Evolutionary conservation across 768 basidiomycete species (phyloP).

Genomic region (Jaapia argillacea): DNA sequence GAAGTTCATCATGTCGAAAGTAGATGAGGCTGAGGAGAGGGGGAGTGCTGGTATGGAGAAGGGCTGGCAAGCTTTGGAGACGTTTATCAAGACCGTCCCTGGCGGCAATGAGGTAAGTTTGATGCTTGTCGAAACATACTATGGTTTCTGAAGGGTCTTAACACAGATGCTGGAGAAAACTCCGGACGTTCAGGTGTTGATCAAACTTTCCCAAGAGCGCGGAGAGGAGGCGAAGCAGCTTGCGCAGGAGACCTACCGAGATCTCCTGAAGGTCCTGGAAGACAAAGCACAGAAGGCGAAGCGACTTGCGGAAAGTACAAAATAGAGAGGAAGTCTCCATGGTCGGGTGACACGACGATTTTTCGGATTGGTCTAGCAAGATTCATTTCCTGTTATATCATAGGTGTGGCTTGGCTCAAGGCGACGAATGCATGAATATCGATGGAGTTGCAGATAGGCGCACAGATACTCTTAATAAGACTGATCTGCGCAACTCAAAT

Average conservation of each 20-base stretch:
- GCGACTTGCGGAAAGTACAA: conserved; percentile 13
- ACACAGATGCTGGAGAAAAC: conserved; percentile 15
- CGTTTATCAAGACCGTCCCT: conserved; percentile 16
- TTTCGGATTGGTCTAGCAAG: neutral
- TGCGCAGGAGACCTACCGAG: conserved; percentile 20
- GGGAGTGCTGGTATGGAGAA: conserved; percentile 4
- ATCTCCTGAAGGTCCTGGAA: conserved; percentile 17
- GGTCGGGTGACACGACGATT: conserved; percentile 8
- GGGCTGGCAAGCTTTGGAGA: conserved; percentile 17
- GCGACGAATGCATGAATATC: too few relatives aligned
- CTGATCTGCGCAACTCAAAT: too few relatives aligned
- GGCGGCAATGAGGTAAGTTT: conserved; percentile 16
- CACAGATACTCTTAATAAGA: too few relatives aligned
- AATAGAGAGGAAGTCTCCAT: conserved; percentile 15
- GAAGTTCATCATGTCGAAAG: conserved; percentile 17
- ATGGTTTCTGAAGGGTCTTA: too few relatives aligned
- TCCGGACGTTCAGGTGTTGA: conserved; percentile 15
- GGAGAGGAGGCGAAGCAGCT: conserved; percentile 20
- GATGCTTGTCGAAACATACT: neutral
- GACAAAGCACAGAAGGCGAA: conserved; percentile 20
- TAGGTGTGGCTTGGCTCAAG: too few relatives aligned
- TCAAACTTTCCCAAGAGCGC: conserved; percentile 14
- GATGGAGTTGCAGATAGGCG: too few relatives aligned
- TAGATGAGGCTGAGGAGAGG: conserved; percentile 13
- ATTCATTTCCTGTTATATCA: neutral